Evolutionary conservation across 345 rosid species (phyloP).

Genomic region (Populus nigra): DNA sequence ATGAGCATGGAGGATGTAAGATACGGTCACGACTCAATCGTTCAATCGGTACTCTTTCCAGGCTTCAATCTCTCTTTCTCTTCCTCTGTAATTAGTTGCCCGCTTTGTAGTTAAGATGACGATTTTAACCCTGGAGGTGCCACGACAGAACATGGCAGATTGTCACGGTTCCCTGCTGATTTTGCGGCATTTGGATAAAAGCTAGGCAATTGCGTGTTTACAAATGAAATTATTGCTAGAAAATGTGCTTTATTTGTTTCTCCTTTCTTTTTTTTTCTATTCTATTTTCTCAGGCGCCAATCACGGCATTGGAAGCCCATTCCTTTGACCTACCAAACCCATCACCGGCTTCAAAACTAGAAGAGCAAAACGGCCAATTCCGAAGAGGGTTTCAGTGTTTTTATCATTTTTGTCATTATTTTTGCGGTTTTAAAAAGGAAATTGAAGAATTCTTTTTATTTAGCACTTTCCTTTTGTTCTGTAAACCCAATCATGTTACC

Average conservation of each 20-base stretch:
- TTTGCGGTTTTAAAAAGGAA: background rate
- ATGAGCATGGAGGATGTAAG: too few species aligned
- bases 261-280: background rate
- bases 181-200: constrained; percentile 34
- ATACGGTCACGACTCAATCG: too few species aligned
- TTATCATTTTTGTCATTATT: background rate
- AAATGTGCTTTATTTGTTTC: background rate
- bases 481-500: too few species aligned
- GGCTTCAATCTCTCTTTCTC: background rate
- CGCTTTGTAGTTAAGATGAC: background rate
- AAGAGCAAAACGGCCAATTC: background rate
- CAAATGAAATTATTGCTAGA: background rate
- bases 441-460: background rate
- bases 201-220: constrained; percentile 4
- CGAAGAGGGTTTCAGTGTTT: background rate
- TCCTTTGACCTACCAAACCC: constrained; percentile 22
- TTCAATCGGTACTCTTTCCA: background rate
- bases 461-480: background rate
- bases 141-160: constrained; percentile 21
- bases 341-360: background rate
- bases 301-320: constrained; percentile 46
- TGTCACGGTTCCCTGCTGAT: constrained; percentile 47
- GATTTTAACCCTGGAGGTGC: constrained; percentile 9
- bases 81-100: background rate
- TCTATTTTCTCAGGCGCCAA: constrained; percentile 45